Evolutionary conservation across 768 basidiomycete genomes (phyloP).

Genomic region (Trametes villosa): DNA sequence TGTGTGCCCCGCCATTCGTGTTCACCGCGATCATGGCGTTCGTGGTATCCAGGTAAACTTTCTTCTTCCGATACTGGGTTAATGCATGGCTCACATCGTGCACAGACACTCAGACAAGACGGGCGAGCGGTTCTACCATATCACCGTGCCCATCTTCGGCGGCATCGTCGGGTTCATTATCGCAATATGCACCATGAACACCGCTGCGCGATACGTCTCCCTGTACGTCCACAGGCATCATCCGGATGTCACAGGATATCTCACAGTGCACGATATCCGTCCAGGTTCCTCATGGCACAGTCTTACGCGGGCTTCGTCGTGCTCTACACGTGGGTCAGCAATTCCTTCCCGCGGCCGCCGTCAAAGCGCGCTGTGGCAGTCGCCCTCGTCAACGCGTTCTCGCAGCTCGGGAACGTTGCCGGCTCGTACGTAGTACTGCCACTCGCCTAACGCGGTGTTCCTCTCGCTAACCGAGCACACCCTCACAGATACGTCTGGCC

Average conservation of each 20-base stretch:
- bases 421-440: neutral
- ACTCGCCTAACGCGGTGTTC: neutral
- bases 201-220: constrained; percentile 64
- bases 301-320: constrained; percentile 74
- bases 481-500: constrained; percentile 40
- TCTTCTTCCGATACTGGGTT: too few relatives aligned
- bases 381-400: constrained; percentile 81
- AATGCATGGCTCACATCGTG: neutral
- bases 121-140: constrained; percentile 76
- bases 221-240: constrained; percentile 44
- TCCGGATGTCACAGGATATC: constrained; percentile 10
- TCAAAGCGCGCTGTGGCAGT: constrained; percentile 90
- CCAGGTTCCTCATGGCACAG: constrained; percentile 77
- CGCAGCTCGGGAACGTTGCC: constrained; percentile 81
- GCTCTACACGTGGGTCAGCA: constrained; percentile 59
- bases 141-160: constrained; percentile 51
- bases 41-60: too few relatives aligned
- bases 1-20: constrained; percentile 80
- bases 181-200: constrained; percentile 65
- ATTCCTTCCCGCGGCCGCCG: constrained; percentile 73
- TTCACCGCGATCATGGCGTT: constrained; percentile 64
- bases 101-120: constrained; percentile 69
- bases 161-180: constrained; percentile 74
- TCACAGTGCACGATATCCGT: neutral
- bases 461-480: neutral